These are phyloP conservation scores for Starmerella apicola DNA, from an alignment of 805 yeast species.

Conservation along the genomic window DNA sequence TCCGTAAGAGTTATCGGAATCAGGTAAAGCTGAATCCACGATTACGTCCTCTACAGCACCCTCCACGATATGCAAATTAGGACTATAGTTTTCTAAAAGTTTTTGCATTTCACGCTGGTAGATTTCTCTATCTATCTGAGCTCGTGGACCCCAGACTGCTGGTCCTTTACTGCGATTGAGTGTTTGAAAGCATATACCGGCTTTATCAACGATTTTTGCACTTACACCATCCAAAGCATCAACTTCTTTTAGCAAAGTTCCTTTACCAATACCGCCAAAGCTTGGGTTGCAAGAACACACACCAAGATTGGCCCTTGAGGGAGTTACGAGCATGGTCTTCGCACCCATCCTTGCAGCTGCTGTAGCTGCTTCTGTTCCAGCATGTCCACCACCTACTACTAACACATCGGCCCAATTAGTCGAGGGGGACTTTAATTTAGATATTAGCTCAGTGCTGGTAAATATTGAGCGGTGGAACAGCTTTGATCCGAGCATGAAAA, in stretches of 20 bases:
- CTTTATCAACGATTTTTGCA: constrained; percentile 71
- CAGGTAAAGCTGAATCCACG: constrained; percentile 39
- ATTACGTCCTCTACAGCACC: constrained; percentile 80
- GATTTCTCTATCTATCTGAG: constrained; percentile 80
- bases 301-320: constrained; percentile 62
- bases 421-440: neutral
- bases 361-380: constrained; percentile 95
- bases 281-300: constrained; percentile 95
- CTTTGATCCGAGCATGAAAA: no score
- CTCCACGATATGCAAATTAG: constrained; percentile 47
- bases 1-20: no score
- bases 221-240: constrained; percentile 95
- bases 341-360: constrained; percentile 83
- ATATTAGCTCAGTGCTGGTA: neutral
- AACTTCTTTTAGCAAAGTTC: constrained; percentile 79
- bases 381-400: constrained; percentile 96
- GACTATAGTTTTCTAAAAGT: constrained; percentile 40
- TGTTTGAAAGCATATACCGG: constrained; percentile 85
- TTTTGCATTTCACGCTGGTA: constrained; percentile 71
- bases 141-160: constrained; percentile 97
- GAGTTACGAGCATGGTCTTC: constrained; percentile 61
- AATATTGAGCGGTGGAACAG: neutral
- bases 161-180: constrained; percentile 81
- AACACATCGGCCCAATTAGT: constrained; percentile 43
- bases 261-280: constrained; percentile 98